These are phyloP conservation scores for Linderniella brevidens DNA, from an alignment of 257 asterid species.

Conservation along the genomic window DNA sequence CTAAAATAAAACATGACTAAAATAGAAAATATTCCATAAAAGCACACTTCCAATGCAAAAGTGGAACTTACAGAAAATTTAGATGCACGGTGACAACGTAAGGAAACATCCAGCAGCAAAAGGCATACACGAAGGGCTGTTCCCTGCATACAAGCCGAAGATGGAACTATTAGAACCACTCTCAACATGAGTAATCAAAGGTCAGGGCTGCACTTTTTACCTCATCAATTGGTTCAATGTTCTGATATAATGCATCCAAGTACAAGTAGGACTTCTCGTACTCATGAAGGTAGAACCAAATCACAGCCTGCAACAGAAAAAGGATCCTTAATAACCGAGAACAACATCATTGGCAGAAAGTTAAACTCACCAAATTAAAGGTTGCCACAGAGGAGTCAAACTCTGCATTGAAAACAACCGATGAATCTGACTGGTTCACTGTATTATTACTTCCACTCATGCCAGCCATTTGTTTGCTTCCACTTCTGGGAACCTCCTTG, in stretches of 20 bases:
- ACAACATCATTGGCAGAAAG: slow-evolving; percentile 5
- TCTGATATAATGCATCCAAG: slow-evolving; percentile 66
- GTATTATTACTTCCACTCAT: slow-evolving; percentile 23
- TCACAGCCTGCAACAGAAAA: slow-evolving; percentile 56
- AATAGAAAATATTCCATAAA: background rate
- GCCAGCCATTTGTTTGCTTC: slow-evolving; percentile 26
- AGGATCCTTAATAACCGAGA: slow-evolving; percentile 10
- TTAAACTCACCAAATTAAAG: slow-evolving; percentile 50
- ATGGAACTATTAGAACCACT: background rate
- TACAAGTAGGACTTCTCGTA: slow-evolving; percentile 50
- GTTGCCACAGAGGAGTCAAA: slow-evolving; percentile 44
- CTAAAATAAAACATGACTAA: background rate
- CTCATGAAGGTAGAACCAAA: slow-evolving; percentile 87
- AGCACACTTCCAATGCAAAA: background rate
- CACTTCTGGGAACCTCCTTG: slow-evolving; percentile 31
- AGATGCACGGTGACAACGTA: slow-evolving; percentile 48
- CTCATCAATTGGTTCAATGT: slow-evolving; percentile 82
- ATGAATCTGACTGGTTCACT: slow-evolving; percentile 27
- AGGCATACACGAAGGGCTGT: slow-evolving; percentile 77
- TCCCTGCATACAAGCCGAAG: slow-evolving; percentile 31
- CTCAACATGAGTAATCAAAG: background rate
- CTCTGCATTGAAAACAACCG: slow-evolving; percentile 27
- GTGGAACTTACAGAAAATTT: slow-evolving; percentile 58
- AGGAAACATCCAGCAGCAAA: slow-evolving; percentile 75
- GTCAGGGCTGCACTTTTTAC: slow-evolving; percentile 18